Percentiles rank a stretch among this genome's conserved stretches.
Conservation (phyloP, 192 early-diverging fungal genomes). For the Chytriomyces confervae region DNA sequence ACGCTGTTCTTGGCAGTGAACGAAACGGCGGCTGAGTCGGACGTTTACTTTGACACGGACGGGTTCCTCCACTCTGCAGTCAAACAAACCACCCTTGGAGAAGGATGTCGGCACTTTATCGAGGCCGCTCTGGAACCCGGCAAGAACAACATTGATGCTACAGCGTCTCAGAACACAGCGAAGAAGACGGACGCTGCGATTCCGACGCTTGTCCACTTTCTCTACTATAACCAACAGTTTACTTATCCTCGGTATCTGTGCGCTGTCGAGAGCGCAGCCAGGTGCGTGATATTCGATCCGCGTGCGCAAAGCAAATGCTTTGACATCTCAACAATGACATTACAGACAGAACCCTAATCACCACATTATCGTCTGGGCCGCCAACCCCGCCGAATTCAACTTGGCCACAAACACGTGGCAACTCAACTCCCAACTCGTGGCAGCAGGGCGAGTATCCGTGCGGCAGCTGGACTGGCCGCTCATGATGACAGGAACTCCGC, state of each 20-base stretch:
- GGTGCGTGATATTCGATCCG: no score
- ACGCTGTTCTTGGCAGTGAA: no score
- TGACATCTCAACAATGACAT: no score
- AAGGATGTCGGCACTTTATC: no score
- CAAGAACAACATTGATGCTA: no score
- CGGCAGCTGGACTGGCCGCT: slow-evolving; percentile 18
- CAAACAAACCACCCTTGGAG: no score
- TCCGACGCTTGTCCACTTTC: slow-evolving; percentile 39
- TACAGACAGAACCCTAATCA: slow-evolving; percentile 34
- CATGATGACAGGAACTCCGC: slow-evolving; percentile 36
- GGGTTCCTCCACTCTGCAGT: no score
- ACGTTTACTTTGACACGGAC: no score
- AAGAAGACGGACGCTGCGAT: neutral
- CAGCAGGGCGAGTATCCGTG: slow-evolving; percentile 6
- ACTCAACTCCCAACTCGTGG: neutral
- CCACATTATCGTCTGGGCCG: slow-evolving; percentile 30
- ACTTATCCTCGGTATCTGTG: slow-evolving; percentile 43
- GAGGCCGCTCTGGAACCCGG: no score
- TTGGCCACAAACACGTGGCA: slow-evolving; percentile 25
- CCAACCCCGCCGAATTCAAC: slow-evolving; percentile 31
- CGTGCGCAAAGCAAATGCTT: no score
- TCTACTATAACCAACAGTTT: slow-evolving; percentile 44
- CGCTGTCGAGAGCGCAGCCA: slow-evolving; percentile 42
- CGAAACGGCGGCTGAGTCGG: no score
- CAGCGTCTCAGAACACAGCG: no score